Evolutionary conservation across 352 stramenopile genomes (phyloP).

Genomic region (Pythium oligandrum): DNA sequence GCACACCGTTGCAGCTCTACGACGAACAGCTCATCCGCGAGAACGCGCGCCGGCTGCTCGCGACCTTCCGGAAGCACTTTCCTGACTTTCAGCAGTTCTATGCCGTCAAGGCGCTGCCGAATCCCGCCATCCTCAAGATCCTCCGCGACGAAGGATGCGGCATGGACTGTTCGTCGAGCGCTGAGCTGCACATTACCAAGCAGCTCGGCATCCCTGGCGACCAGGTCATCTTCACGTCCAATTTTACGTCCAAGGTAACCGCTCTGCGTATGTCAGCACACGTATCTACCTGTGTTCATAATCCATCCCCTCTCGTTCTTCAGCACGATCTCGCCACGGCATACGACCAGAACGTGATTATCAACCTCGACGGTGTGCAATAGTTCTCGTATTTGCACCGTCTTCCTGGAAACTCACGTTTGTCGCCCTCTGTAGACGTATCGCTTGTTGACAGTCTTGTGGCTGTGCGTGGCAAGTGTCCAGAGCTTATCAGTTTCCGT

Average conservation of each 20-base stretch:
- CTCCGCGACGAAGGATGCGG: slow-evolving; percentile 80
- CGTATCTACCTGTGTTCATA: background rate
- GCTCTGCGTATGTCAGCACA: background rate
- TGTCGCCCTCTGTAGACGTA: slow-evolving; percentile 29
- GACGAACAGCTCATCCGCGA: slow-evolving; percentile 80
- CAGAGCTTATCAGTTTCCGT: slow-evolving; percentile 85
- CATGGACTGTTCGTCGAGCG: slow-evolving; percentile 86
- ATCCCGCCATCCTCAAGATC: slow-evolving; percentile 84
- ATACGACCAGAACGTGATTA: slow-evolving; percentile 79
- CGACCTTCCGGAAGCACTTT: slow-evolving; percentile 72
- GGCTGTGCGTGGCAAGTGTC: slow-evolving; percentile 55
- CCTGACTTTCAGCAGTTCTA: slow-evolving; percentile 86
- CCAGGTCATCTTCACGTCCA: slow-evolving; percentile 87
- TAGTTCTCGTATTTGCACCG: background rate
- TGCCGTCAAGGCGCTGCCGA: slow-evolving; percentile 87
- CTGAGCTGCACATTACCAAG: slow-evolving; percentile 76
- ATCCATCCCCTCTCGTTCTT: background rate
- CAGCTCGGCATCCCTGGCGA: slow-evolving; percentile 70
- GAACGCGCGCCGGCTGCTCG: slow-evolving; percentile 65
- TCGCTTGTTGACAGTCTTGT: slow-evolving; percentile 80
- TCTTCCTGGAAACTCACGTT: background rate
- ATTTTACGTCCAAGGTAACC: slow-evolving; percentile 74
- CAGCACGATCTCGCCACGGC: slow-evolving; percentile 61
- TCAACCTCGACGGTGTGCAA: slow-evolving; percentile 76
- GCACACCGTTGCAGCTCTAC: slow-evolving; percentile 87